Evolutionary conservation across 768 basidiomycete genomes (phyloP), one percentile per base, ranked within the genome.

Genomic region (Rubroboletus satanas): DNA sequence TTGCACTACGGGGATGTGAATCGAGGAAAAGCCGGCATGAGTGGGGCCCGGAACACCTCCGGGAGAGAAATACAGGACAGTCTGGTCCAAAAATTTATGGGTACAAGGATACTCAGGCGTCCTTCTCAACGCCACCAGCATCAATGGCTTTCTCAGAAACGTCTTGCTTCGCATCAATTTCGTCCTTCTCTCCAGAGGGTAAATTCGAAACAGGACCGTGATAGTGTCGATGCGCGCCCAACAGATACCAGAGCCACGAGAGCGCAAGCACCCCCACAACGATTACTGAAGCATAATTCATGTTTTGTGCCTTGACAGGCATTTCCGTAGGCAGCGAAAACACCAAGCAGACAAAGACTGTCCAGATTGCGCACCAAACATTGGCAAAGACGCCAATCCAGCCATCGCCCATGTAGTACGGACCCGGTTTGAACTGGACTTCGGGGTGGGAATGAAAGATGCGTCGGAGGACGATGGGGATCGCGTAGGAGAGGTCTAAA

Each of bases 391-490:
- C 72, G 0, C 81, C 81, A 12, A 81, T 56, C 54, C 71, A 59
- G 2, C 81, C 80, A 49, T 77, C 73, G 23, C 82, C 78, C 75
- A 84, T 75, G 69, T 81, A 83, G 67, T 80, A 84, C 15, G 83
- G 83, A 8, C 83, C 83, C 0, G 83, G 83, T 37, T 73, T 75
- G 73, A 84, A 84, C 35, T 70, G 62, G 45, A 84, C 83, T 49
- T 84, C 83, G 0, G 81, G 80, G 62, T 84, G 83, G 55, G 75
- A 74, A 55, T 72, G 69, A 64, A 74, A 84, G 49, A 75, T 62
- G 43, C 83, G 74, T 45, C 83, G 75, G 56, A 77, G 72, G 58
- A 79, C 68, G 62, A 84, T 77, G 21, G 83, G 82, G 52, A 84
- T 82, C 56, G 83, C 76, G 62, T 84, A 84, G 39, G 78, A 79